These are phyloP conservation scores for Magnolia officinalis DNA, from an alignment of 164 flowering plant genomes.

Conservation along the genomic window DNA sequence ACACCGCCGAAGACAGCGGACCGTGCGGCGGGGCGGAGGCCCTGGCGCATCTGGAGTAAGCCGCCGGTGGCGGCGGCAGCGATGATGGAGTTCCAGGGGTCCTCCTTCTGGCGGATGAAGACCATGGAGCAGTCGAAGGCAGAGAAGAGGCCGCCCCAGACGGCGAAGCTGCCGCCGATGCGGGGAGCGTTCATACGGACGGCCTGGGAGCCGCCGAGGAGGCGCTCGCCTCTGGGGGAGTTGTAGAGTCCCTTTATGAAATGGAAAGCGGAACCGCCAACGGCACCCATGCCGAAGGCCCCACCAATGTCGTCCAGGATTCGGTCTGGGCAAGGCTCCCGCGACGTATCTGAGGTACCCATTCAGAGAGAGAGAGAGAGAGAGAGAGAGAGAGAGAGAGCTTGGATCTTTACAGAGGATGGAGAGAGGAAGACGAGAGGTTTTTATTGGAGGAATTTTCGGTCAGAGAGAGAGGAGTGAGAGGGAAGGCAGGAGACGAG, in stretches of 20 bases:
- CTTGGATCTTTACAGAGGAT: not conserved
- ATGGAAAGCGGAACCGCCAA: slow-evolving; percentile 85
- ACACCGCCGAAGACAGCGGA: slow-evolving; percentile 73
- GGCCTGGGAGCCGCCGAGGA: slow-evolving; percentile 67
- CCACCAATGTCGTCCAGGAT: slow-evolving; percentile 89
- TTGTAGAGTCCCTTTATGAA: slow-evolving; percentile 67
- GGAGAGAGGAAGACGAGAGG: not conserved
- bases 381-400: not conserved
- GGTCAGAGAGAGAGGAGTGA: too few relatives aligned
- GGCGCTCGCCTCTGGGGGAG: slow-evolving; percentile 69
- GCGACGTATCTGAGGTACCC: slow-evolving; percentile 77
- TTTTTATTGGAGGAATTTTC: not conserved
- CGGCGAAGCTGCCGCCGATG: slow-evolving; percentile 84
- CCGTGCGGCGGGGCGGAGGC: slow-evolving; percentile 49
- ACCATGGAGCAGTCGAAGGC: slow-evolving; percentile 81
- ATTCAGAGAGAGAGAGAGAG: slow-evolving; percentile 18
- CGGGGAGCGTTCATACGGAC: slow-evolving; percentile 88
- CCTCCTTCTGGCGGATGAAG: slow-evolving; percentile 84
- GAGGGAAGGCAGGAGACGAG: too few relatives aligned
- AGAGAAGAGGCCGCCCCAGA: slow-evolving; percentile 89
- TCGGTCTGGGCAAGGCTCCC: slow-evolving; percentile 91
- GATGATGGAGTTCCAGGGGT: slow-evolving; percentile 90
- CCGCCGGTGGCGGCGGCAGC: slow-evolving; percentile 98
- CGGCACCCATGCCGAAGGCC: slow-evolving; percentile 90
- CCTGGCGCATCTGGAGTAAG: slow-evolving; percentile 78